phyloP scores from a whole-genome alignment of 352 stramenopile species.

The Plasmopara halstedii region DNA sequence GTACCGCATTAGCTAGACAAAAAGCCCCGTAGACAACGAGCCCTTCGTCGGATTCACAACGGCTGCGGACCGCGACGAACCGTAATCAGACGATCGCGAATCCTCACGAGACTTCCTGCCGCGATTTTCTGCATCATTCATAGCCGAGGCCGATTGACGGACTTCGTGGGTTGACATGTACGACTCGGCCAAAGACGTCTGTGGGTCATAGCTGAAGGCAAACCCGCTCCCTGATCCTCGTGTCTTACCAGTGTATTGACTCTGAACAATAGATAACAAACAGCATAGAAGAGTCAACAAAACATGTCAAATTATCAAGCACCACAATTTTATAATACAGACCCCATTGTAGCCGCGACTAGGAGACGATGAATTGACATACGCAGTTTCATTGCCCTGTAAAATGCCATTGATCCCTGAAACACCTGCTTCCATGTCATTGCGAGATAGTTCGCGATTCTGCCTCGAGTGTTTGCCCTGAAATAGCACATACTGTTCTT shows the following conservation, averaged over 20 bases:
- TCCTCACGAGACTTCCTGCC: slow-evolving; percentile 61
- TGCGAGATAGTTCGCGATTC: slow-evolving; percentile 17
- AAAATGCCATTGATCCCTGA: slow-evolving; percentile 31
- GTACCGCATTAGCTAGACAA: slow-evolving; percentile 19
- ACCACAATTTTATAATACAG: slow-evolving; percentile 5
- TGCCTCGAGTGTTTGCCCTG: slow-evolving; percentile 24
- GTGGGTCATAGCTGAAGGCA: slow-evolving; percentile 76
- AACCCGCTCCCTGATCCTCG: slow-evolving; percentile 70
- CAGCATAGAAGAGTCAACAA: slow-evolving; percentile 5
- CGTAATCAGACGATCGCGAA: slow-evolving; percentile 62
- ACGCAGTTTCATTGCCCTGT: slow-evolving; percentile 28
- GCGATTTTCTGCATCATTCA: slow-evolving; percentile 56
- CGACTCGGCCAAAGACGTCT: slow-evolving; percentile 69
- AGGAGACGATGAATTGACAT: slow-evolving; percentile 36
- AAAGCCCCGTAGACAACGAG: slow-evolving; percentile 28
- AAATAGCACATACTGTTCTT: slow-evolving; percentile 59
- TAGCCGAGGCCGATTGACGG: slow-evolving; percentile 43
- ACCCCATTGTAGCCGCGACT: slow-evolving; percentile 19
- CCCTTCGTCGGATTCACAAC: slow-evolving; percentile 30
- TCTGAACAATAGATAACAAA: slow-evolving; percentile 6
- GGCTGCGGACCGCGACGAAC: slow-evolving; percentile 15
- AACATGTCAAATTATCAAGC: neutral
- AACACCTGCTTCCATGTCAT: slow-evolving; percentile 52
- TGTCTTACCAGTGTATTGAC: slow-evolving; percentile 25
- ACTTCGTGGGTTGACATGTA: slow-evolving; percentile 71